A percentile compares a stretch with the other conserved stretches of the same genome.
Conservation (phyloP, 2,329 filamentous ascomycete genomes). For the Curvularia hawaiiensis region DNA sequence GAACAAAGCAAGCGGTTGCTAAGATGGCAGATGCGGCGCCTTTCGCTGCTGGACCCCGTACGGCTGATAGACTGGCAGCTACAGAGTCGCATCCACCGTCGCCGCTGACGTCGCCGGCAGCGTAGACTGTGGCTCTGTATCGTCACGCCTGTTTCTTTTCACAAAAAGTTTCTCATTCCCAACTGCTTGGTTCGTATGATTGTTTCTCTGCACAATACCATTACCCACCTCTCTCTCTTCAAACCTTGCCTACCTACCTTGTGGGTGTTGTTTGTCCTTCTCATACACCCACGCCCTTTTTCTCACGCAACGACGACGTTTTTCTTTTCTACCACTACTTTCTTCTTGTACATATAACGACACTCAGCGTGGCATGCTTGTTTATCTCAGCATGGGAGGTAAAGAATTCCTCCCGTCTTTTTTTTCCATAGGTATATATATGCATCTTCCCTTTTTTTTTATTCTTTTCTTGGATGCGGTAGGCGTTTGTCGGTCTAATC, state of each 20-base stretch:
- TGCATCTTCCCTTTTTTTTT: neutral
- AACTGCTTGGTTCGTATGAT: neutral
- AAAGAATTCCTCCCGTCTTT: neutral
- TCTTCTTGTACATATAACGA: neutral
- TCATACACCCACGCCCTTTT: neutral
- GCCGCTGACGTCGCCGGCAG: constrained; percentile 16
- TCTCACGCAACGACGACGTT: neutral
- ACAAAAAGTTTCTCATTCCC: neutral
- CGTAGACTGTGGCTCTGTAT: neutral
- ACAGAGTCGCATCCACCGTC: constrained; percentile 21
- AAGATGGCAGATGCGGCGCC: constrained; percentile 8
- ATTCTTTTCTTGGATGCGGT: neutral
- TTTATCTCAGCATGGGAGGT: neutral
- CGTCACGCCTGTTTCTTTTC: neutral
- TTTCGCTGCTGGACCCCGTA: constrained; percentile 11
- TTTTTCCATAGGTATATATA: neutral
- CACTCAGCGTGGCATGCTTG: too few relatives aligned
- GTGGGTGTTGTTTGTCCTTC: too few relatives aligned
- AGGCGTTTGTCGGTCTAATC: too few relatives aligned
- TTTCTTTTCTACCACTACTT: neutral
- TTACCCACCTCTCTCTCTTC: neutral
- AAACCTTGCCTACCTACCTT: too few relatives aligned
- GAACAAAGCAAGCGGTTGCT: constrained; percentile 6
- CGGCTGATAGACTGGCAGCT: constrained; percentile 1
- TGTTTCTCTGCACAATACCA: neutral